Evolutionary conservation across 164 flowering plant species (phyloP).

Genomic region (Dillenia suffruticosa): DNA sequence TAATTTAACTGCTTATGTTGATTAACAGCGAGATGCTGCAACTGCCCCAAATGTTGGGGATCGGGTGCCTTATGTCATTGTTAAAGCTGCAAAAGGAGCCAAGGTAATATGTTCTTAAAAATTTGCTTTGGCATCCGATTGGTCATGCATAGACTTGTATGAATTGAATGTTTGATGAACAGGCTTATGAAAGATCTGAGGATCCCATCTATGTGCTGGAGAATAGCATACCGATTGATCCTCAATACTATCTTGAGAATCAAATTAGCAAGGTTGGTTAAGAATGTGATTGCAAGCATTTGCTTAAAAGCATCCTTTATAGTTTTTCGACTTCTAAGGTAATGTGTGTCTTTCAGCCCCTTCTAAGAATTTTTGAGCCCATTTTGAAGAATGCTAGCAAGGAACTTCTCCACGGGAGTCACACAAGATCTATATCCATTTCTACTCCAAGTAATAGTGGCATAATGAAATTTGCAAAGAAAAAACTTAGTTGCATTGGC

Average conservation of each 20-base stretch:
- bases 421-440: slow-evolving; percentile 90
- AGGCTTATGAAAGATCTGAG: slow-evolving; percentile 98
- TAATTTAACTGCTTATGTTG: neutral
- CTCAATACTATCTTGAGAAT: slow-evolving; percentile 90
- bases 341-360: slow-evolving; percentile 52
- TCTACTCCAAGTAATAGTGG: slow-evolving; percentile 93
- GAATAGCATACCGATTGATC: slow-evolving; percentile 93
- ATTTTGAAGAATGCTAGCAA: slow-evolving; percentile 88
- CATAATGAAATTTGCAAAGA: slow-evolving; percentile 94
- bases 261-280: slow-evolving; percentile 84
- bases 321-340: neutral
- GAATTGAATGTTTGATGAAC: slow-evolving; percentile 17
- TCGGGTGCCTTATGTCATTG: slow-evolving; percentile 94
- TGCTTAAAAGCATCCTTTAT: neutral
- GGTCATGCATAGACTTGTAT: neutral
- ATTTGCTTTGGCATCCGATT: too few species aligned
- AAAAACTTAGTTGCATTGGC: slow-evolving; percentile 85
- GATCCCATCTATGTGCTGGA: slow-evolving; percentile 97
- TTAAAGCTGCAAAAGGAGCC: slow-evolving; percentile 97
- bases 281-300: neutral
- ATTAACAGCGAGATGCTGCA: slow-evolving; percentile 91
- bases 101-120: slow-evolving; percentile 51
- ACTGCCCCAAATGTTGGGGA: slow-evolving; percentile 99
- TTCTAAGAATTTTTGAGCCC: slow-evolving; percentile 92
- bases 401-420: slow-evolving; percentile 93